These are phyloP conservation scores for Simplicillium aogashimaense DNA, from an alignment of 2,329 filamentous ascomycete genomes.

Conservation along the genomic window DNA sequence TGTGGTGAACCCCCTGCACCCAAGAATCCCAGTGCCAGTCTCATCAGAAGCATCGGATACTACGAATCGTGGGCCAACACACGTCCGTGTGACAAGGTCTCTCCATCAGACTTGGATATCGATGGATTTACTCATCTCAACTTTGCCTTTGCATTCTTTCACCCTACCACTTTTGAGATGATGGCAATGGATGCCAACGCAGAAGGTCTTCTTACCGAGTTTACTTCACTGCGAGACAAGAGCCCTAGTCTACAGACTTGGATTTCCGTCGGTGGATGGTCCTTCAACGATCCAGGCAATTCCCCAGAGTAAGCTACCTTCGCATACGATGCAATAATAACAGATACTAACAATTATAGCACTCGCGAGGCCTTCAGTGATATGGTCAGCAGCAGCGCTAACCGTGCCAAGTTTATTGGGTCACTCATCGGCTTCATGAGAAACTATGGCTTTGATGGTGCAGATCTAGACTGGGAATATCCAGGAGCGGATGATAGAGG, in stretches of 20 bases:
- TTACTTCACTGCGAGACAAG: too few relatives aligned
- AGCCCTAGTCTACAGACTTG: too few relatives aligned
- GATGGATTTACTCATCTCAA: slow-evolving; percentile 20
- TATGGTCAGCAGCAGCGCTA: slow-evolving; percentile 10
- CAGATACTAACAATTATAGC: too few relatives aligned
- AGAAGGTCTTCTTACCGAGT: too few relatives aligned
- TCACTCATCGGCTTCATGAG: slow-evolving; percentile 14
- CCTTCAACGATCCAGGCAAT: slow-evolving; percentile 24
- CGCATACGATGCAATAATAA: too few relatives aligned
- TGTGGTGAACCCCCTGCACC: too few relatives aligned
- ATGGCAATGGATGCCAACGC: slow-evolving; percentile 6
- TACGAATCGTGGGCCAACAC: slow-evolving; percentile 17
- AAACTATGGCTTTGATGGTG: slow-evolving; percentile 15
- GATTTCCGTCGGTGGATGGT: slow-evolving; percentile 1
- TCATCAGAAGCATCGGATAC: too few relatives aligned
- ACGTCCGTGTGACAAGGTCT: slow-evolving; percentile 11
- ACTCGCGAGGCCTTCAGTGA: slow-evolving; percentile 16
- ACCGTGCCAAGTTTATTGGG: slow-evolving; percentile 23
- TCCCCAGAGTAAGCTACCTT: too few relatives aligned
- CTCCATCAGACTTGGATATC: slow-evolving; percentile 15
- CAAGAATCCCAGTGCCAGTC: too few relatives aligned
- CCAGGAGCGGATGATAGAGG: slow-evolving; percentile 17
- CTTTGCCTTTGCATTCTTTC: slow-evolving; percentile 23
- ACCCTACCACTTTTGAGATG: slow-evolving; percentile 17
- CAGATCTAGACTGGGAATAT: slow-evolving; percentile 20